phyloP scores from a whole-genome alignment of 2,329 filamentous ascomycete genomes.

The Cytospora piceicola region DNA sequence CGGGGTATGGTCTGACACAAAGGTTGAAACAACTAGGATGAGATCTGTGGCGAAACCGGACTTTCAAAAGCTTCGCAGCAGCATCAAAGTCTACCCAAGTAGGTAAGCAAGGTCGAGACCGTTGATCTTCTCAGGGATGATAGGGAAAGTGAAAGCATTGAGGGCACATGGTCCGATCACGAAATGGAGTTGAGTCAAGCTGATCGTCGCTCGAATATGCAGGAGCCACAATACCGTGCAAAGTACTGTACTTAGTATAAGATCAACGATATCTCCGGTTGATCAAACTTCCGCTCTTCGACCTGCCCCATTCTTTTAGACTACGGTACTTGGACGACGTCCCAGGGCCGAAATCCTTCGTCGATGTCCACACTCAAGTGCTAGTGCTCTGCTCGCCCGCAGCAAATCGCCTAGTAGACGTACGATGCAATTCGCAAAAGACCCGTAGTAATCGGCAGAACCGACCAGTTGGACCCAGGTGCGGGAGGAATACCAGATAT shows the following conservation, averaged over 20 bases:
- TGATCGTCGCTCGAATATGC: background rate
- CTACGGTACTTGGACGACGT: slow-evolving; percentile 12
- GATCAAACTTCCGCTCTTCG: background rate
- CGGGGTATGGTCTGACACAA: too few species aligned
- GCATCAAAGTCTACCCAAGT: too few species aligned
- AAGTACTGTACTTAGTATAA: too few species aligned
- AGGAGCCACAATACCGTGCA: background rate
- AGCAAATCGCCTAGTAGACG: background rate
- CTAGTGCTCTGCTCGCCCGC: slow-evolving; percentile 13
- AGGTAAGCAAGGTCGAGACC: background rate
- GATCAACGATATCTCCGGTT: background rate
- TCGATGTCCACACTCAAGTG: background rate
- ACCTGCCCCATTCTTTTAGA: slow-evolving; percentile 13
- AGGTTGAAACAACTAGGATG: background rate
- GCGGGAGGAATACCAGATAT: background rate
- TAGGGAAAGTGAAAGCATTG: background rate
- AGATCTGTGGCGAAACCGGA: background rate
- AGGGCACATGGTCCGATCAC: background rate
- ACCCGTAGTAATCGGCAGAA: slow-evolving; percentile 3
- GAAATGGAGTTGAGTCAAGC: background rate
- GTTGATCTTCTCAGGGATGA: background rate
- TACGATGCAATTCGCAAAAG: slow-evolving; percentile 16
- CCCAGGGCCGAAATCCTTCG: slow-evolving; percentile 12
- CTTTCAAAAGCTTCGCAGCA: too few species aligned
- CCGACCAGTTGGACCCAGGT: background rate